These are phyloP conservation scores for Fomitopsis serialis DNA, from an alignment of 768 basidiomycete genomes.

Conservation along the genomic window DNA sequence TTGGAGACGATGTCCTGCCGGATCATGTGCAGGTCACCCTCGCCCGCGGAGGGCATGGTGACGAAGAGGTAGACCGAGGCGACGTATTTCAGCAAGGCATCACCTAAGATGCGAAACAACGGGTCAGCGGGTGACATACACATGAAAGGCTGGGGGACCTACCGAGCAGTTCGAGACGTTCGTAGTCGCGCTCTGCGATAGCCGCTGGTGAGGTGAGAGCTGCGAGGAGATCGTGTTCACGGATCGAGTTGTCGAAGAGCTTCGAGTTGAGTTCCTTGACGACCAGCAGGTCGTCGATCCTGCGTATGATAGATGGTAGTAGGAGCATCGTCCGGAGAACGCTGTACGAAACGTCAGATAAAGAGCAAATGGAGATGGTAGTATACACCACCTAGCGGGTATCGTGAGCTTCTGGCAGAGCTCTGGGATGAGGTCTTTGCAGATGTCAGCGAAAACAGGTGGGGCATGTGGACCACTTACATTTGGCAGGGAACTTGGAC, in stretches of 20 bases:
- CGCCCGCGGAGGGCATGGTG: slow-evolving; percentile 54
- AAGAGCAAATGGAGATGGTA: background rate
- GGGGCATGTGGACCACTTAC: slow-evolving; percentile 31
- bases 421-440: slow-evolving; percentile 78
- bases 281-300: slow-evolving; percentile 70
- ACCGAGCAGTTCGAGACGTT: slow-evolving; percentile 83
- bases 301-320: slow-evolving; percentile 67
- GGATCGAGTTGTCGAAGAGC: slow-evolving; percentile 58
- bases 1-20: slow-evolving; percentile 76
- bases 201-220: slow-evolving; percentile 72
- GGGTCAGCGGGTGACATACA: background rate
- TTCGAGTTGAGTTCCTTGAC: slow-evolving; percentile 74
- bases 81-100: slow-evolving; percentile 79
- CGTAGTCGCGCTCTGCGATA: slow-evolving; percentile 70
- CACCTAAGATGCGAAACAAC: slow-evolving; percentile 40
- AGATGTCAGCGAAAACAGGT: background rate
- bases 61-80: slow-evolving; percentile 72
- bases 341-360: slow-evolving; percentile 29
- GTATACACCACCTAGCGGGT: slow-evolving; percentile 58
- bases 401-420: slow-evolving; percentile 67
- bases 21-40: slow-evolving; percentile 61
- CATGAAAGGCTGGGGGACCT: slow-evolving; percentile 8
- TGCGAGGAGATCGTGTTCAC: slow-evolving; percentile 52
- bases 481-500: slow-evolving; percentile 47
- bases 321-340: slow-evolving; percentile 62